phyloP scores from a whole-genome alignment of 2,329 filamentous ascomycete genomes.

The Fragosphaeria purpurea region DNA sequence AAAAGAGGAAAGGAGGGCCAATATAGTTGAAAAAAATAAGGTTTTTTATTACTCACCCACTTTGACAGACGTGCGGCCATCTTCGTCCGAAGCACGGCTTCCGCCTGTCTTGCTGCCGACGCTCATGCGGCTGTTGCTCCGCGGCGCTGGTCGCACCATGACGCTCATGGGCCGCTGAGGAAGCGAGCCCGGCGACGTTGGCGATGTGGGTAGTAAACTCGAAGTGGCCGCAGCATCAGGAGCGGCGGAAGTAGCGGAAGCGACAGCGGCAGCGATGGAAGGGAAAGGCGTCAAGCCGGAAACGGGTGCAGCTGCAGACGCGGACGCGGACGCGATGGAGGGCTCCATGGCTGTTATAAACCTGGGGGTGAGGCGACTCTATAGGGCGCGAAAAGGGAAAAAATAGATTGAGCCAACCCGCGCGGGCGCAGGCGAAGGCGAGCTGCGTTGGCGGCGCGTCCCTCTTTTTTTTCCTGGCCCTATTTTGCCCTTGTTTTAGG shows the following conservation, averaged over 20 bases:
- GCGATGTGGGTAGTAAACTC: conserved; percentile 19
- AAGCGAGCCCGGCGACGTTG: conserved; percentile 49
- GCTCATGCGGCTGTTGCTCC: conserved; percentile 80
- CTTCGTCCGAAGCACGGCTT: conserved; percentile 82
- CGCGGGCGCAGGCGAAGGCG: conserved; percentile 6
- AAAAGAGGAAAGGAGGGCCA: background rate
- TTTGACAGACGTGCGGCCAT: conserved; percentile 85
- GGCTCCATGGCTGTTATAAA: conserved; percentile 9
- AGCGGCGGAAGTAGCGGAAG: background rate
- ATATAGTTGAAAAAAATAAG: conserved; percentile 4
- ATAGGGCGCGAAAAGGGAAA: background rate
- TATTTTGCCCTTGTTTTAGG: background rate
- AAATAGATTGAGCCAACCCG: conserved; percentile 1
- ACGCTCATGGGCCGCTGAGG: conserved; percentile 68
- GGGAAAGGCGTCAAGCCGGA: conserved; percentile 1
- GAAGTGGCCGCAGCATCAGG: background rate
- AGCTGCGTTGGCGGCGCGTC: conserved; percentile 10
- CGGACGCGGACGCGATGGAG: background rate
- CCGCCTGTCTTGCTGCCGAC: conserved; percentile 66
- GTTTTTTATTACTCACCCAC: conserved; percentile 59
- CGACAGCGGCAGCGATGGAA: background rate
- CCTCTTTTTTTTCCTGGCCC: background rate
- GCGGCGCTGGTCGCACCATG: conserved; percentile 60
- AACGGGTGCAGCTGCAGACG: background rate
- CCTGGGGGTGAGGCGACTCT: background rate